Percentiles rank a stretch among this genome's conserved stretches.
These are phyloP conservation scores for Backusella circina DNA, from an alignment of 192 early-diverging fungal species.

Conservation along the genomic window DNA sequence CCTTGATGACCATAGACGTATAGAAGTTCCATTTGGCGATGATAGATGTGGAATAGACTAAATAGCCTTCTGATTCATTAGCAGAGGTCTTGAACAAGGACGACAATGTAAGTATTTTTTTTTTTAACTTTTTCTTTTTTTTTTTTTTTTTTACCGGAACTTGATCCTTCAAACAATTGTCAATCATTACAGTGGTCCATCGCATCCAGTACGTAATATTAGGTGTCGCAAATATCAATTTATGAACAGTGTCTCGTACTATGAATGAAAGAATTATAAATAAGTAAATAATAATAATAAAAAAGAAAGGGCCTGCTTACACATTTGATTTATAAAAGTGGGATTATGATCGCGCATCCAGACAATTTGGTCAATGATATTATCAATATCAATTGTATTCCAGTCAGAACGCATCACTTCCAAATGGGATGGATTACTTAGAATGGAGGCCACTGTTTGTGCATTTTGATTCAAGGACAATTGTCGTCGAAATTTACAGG, in stretches of 20 bases:
- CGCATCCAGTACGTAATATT: conserved; percentile 40
- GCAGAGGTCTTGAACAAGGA: background rate
- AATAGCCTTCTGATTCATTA: conserved; percentile 32
- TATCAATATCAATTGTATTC: conserved; percentile 41
- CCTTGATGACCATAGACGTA: conserved; percentile 34
- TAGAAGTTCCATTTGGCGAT: conserved; percentile 49
- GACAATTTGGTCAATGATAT: conserved; percentile 39
- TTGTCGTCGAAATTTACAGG: conserved; percentile 41
- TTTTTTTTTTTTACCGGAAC: background rate
- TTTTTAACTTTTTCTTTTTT: background rate
- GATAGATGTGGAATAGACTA: conserved; percentile 42
- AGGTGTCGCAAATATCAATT: conserved; percentile 20
- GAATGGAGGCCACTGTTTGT: conserved; percentile 33
- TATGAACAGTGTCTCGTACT: conserved; percentile 35
- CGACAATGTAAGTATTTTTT: background rate
- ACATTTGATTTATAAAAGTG: conserved; percentile 34
- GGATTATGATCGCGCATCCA: conserved; percentile 50
- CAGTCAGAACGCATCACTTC: conserved; percentile 38
- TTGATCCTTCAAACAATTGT: conserved; percentile 27
- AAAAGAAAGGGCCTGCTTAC: background rate
- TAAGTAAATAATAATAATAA: background rate
- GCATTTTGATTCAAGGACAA: conserved; percentile 43
- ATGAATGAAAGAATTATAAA: background rate
- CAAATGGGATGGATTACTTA: conserved; percentile 28
- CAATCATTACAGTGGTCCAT: conserved; percentile 36